A percentile compares a stretch with the other conserved stretches of the same genome.
These are phyloP conservation scores for Aureobasidium musti DNA, from an alignment of 2,329 filamentous ascomycete species.

Conservation along the genomic window DNA sequence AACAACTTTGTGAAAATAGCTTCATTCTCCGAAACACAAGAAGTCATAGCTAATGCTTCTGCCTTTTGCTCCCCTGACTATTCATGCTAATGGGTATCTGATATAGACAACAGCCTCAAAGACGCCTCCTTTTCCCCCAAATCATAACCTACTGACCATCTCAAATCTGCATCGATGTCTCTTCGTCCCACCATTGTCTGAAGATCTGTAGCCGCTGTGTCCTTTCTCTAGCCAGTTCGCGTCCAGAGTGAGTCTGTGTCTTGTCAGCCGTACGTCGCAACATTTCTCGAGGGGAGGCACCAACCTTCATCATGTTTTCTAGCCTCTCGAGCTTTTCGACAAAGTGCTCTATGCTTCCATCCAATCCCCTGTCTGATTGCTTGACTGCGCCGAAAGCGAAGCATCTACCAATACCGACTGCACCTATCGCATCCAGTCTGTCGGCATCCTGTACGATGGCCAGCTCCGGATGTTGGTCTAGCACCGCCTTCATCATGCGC, in stretches of 20 bases:
- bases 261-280: conserved; percentile 8
- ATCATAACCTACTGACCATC: not conserved
- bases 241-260: conserved; percentile 52
- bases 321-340: conserved; percentile 71
- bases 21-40: not conserved
- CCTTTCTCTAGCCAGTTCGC: conserved; percentile 51
- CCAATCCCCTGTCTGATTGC: conserved; percentile 54
- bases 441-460: conserved; percentile 91
- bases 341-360: conserved; percentile 71
- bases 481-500: conserved; percentile 58
- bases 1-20: not conserved
- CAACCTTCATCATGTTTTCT: conserved; percentile 58
- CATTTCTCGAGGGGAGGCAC: not conserved
- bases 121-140: conserved; percentile 1
- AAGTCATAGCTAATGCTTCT: not conserved
- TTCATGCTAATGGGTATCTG: conserved; percentile 21
- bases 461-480: conserved; percentile 69
- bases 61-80: not conserved
- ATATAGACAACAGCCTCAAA: not conserved
- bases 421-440: conserved; percentile 85
- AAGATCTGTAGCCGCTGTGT: conserved; percentile 55
- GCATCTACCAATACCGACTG: conserved; percentile 76
- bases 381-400: conserved; percentile 75
- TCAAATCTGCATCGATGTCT: conserved; percentile 37
- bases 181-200: conserved; percentile 58